These are phyloP conservation scores for Penstemon davidsonii DNA, from an alignment of 257 asterid genomes.

Conservation along the genomic window DNA sequence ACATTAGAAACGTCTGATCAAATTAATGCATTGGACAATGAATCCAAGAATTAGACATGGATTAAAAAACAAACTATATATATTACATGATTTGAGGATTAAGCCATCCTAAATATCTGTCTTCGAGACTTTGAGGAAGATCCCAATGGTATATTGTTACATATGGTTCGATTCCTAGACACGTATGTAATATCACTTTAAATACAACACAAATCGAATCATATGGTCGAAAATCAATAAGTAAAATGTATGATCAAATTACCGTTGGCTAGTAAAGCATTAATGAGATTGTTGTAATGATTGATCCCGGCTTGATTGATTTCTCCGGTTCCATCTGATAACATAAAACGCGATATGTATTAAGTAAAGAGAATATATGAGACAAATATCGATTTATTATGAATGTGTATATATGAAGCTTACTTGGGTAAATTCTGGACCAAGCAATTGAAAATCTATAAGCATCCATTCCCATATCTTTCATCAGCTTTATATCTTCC, in stretches of 20 bases:
- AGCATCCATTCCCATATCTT: constrained; percentile 94
- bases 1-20: no score
- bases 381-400: background rate
- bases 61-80: no score
- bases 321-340: constrained; percentile 73
- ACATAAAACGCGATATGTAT: background rate
- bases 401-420: constrained; percentile 10
- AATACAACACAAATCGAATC: background rate
- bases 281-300: constrained; percentile 75
- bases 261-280: constrained; percentile 75
- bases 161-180: constrained; percentile 75
- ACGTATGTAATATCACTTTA: background rate
- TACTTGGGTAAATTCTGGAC: constrained; percentile 89
- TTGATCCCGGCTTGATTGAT: constrained; percentile 80
- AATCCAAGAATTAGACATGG: background rate
- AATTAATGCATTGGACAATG: background rate
- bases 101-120: constrained; percentile 72
- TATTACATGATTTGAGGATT: constrained; percentile 64
- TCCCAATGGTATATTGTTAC: constrained; percentile 97
- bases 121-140: constrained; percentile 79
- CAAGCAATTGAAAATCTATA: constrained; percentile 89
- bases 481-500: constrained; percentile 80
- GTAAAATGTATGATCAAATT: background rate
- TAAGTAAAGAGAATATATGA: no score
- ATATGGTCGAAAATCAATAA: background rate